Conservation (phyloP, 2,329 filamentous ascomycete genomes). For the Polychaeton citri region DNA sequence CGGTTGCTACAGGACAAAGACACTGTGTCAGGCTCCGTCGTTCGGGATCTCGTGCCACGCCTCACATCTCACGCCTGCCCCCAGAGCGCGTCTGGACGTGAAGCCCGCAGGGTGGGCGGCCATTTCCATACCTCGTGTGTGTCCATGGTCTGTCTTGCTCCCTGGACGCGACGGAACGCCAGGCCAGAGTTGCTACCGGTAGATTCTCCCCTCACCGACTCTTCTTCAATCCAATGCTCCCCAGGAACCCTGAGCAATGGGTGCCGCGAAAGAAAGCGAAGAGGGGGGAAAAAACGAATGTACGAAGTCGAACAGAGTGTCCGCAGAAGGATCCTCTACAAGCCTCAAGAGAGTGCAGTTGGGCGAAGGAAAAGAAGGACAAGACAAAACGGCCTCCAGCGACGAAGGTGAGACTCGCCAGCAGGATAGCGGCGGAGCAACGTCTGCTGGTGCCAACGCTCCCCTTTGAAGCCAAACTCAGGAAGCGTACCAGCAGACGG, state of each 20-base stretch:
- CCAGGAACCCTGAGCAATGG: too few relatives aligned
- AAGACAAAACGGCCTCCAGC: not conserved
- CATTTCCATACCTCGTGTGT: not conserved
- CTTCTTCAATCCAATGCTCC: not conserved
- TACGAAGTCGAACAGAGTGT: too few relatives aligned
- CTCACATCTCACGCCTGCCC: not conserved
- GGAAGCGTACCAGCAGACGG: too few relatives aligned
- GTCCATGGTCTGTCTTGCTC: not conserved
- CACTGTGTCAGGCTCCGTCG: not conserved
- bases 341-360: not conserved
- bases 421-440: not conserved
- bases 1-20: constrained; percentile 2
- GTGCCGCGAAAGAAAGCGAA: not conserved
- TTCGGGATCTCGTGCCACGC: not conserved
- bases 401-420: not conserved
- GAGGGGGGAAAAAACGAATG: too few relatives aligned
- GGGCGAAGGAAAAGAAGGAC: not conserved
- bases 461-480: too few relatives aligned
- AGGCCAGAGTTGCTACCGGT: not conserved
- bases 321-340: too few relatives aligned
- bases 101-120: not conserved
- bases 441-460: not conserved
- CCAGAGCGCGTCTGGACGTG: not conserved
- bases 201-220: not conserved
- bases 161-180: not conserved